Conservation (phyloP, 805 yeast species). For the Sporopachydermia quercuum region DNA sequence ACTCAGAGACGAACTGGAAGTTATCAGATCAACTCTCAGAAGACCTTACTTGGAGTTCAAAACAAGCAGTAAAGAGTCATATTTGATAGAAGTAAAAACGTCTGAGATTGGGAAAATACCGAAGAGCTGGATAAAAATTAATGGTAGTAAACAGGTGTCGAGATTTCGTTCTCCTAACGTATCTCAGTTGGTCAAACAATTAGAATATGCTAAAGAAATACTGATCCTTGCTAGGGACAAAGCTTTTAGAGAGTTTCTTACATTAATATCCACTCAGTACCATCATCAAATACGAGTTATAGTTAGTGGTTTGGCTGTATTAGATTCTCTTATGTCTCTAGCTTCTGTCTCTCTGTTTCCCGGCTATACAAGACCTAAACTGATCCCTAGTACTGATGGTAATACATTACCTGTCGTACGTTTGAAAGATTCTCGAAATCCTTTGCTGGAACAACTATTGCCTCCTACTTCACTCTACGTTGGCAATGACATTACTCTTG, state of each 20-base stretch:
- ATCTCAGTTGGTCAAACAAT: conserved; percentile 30
- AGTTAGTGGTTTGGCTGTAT: conserved; percentile 31
- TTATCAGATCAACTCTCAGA: conserved; percentile 29
- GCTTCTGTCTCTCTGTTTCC: conserved; percentile 40
- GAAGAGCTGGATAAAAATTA: conserved; percentile 59
- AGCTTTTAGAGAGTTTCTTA: conserved; percentile 27
- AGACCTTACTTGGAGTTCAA: conserved; percentile 43
- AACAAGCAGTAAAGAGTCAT: conserved; percentile 49
- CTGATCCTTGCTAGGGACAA: conserved; percentile 30
- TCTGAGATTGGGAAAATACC: conserved; percentile 47
- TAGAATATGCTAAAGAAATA: conserved; percentile 47
- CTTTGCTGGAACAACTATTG: conserved; percentile 41
- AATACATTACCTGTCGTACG: conserved; percentile 30
- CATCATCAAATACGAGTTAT: conserved; percentile 25
- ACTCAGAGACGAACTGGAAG: conserved; percentile 37
- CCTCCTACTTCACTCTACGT: conserved; percentile 30
- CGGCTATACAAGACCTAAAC: conserved; percentile 34
- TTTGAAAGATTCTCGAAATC: conserved; percentile 47
- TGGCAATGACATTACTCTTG: conserved; percentile 47
- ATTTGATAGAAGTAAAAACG: conserved; percentile 62
- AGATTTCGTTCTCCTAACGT: conserved; percentile 59
- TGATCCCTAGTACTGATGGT: conserved; percentile 20
- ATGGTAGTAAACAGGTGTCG: conserved; percentile 50
- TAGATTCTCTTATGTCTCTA: conserved; percentile 58
- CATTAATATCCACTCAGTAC: conserved; percentile 23